Evolutionary conservation across 2,329 filamentous ascomycete genomes (phyloP).

Genomic region (Rhinocladiella similis): DNA sequence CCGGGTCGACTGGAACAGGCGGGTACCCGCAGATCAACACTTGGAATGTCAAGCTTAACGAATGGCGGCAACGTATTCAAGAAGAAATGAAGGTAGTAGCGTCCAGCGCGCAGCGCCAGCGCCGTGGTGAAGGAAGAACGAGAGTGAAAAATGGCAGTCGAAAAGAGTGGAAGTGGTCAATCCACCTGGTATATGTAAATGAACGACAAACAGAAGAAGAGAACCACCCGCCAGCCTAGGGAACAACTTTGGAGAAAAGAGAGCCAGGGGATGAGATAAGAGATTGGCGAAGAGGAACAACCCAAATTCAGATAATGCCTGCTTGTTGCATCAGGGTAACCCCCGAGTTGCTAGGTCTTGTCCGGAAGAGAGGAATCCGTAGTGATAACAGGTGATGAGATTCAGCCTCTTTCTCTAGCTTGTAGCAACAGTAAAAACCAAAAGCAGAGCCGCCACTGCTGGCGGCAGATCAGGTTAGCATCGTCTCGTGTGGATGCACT

Average conservation of each 20-base stretch:
- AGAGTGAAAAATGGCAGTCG: constrained; percentile 1
- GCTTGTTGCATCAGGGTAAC: neutral
- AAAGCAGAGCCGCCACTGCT: constrained; percentile 2
- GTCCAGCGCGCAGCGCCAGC: constrained; percentile 26
- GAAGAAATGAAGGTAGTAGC: neutral
- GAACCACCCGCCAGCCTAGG: neutral
- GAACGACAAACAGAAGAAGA: constrained; percentile 4
- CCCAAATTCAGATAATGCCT: neutral
- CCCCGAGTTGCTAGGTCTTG: neutral
- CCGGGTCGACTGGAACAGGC: neutral
- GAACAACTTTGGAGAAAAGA: neutral
- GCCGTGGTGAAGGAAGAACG: constrained; percentile 7
- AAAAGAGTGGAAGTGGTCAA: constrained; percentile 18
- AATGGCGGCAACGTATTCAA: constrained; percentile 2
- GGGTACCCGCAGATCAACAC: neutral
- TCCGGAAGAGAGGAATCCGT: neutral
- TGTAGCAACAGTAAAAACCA: neutral
- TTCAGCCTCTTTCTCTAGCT: neutral
- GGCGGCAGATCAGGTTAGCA: constrained; percentile 10
- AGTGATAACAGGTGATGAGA: neutral
- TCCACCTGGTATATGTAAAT: constrained; percentile 9
- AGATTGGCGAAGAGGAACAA: neutral
- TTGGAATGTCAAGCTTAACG: neutral
- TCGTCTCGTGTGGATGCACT: constrained; percentile 9
- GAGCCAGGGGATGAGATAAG: neutral